Conservation (phyloP, 2,329 filamentous ascomycete species). For the Penicillium sp. region DNA sequence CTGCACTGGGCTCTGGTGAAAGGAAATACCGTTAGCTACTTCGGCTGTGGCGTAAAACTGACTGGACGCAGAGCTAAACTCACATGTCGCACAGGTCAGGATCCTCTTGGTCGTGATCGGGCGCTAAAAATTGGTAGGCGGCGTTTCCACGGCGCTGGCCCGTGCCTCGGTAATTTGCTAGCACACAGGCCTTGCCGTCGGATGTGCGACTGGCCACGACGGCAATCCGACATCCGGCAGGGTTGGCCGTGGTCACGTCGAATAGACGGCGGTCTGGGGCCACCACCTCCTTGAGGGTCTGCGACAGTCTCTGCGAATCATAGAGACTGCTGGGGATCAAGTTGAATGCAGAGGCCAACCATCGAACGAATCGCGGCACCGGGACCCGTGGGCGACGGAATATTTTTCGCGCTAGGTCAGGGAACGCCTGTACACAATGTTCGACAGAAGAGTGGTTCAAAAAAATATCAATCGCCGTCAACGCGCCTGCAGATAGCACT, state of each 20-base stretch:
- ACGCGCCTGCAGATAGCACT: neutral
- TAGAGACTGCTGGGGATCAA: constrained; percentile 14
- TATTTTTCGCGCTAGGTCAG: neutral
- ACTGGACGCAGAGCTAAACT: constrained; percentile 6
- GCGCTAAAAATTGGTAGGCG: constrained; percentile 11
- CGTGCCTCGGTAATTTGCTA: constrained; percentile 19
- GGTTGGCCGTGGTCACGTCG: constrained; percentile 1
- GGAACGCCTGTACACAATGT: neutral
- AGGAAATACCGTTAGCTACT: neutral
- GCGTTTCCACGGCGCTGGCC: neutral
- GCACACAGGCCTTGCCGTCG: constrained; percentile 18
- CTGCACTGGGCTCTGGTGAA: constrained; percentile 7
- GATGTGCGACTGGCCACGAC: constrained; percentile 17
- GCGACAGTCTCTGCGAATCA: constrained; percentile 4
- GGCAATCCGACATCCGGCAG: constrained; percentile 10
- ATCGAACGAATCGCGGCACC: neutral
- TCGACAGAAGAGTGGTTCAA: neutral
- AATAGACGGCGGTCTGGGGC: constrained; percentile 9
- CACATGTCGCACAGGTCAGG: constrained; percentile 15
- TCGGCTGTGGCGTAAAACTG: neutral
- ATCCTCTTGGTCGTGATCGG: constrained; percentile 5
- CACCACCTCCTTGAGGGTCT: constrained; percentile 1
- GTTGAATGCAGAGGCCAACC: neutral
- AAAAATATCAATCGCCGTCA: neutral
- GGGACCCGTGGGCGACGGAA: neutral